A percentile compares a stretch with the other conserved stretches of the same genome.
These are phyloP conservation scores for Carnegiea gigantea DNA, from an alignment of 179 eudicot genomes.

Conservation along the genomic window DNA sequence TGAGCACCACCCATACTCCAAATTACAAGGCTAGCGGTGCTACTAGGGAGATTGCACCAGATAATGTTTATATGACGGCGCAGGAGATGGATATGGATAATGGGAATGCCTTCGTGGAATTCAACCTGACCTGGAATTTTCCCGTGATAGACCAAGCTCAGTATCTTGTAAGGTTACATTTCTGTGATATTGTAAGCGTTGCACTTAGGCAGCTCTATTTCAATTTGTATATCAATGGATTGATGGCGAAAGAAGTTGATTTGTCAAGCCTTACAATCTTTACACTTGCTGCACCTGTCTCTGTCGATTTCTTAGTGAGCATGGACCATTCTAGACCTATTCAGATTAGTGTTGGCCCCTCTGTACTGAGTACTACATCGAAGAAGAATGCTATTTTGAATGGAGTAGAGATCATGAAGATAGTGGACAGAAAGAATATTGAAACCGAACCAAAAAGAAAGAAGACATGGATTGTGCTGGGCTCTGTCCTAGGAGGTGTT, in stretches of 20 bases:
- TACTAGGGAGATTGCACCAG: conserved; percentile 45
- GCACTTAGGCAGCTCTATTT: conserved; percentile 62
- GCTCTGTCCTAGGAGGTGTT: conserved; percentile 49
- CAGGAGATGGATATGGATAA: conserved; percentile 64
- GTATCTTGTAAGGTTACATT: conserved; percentile 63
- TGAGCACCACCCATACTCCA: conserved; percentile 34
- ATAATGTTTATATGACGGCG: conserved; percentile 62
- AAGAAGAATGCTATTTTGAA: conserved; percentile 71
- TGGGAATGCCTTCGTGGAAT: conserved; percentile 28
- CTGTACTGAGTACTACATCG: conserved; percentile 48
- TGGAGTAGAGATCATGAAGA: conserved; percentile 82
- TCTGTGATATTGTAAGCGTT: conserved; percentile 50
- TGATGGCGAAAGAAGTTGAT: conserved; percentile 66
- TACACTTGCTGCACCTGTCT: conserved; percentile 40
- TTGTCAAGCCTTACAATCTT: conserved; percentile 50
- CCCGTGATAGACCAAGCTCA: conserved; percentile 44
- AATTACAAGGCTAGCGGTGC: conserved; percentile 43
- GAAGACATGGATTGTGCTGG: conserved; percentile 37
- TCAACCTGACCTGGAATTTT: conserved; percentile 72
- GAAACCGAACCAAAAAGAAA: conserved; percentile 25
- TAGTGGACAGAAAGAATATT: conserved; percentile 35
- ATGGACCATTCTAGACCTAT: conserved; percentile 49
- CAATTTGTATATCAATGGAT: conserved; percentile 59
- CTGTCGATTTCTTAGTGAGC: conserved; percentile 53
- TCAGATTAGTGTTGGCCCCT: conserved; percentile 68